Base-by-base conservation (phyloP, 164 flowering plant genomes). In the Vitis rupestris region DNA sequence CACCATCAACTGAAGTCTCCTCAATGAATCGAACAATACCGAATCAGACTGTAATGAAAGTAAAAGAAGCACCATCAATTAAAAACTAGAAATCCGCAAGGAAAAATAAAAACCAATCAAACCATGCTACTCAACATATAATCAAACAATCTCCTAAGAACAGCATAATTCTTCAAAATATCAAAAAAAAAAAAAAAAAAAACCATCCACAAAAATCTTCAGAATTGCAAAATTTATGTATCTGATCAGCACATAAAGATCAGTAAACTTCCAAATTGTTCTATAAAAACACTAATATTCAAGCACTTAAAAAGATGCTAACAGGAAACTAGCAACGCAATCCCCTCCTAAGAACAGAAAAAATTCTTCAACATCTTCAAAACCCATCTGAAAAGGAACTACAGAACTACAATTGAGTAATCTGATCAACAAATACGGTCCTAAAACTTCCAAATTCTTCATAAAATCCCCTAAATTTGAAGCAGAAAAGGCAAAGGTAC, bases 1-100 rank as follows among this genome's bases (percentile, higher is more conserved):
- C 68, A 59, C 78, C 99, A 91, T 87, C 81, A 91, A 73, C 61
- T 93, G 87, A 66, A 95, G 94, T 85, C 80, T 86, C 85, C 93
- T 84, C 83, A 95, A 75, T 0, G 87, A 90, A 4, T 95, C 98
- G 55, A 72, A 80, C 74, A 95, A 62, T 44, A 81, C 76, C 3
- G 82, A 76, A 50, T 85, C 88, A 71, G 92, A 77, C 99, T 95
- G 97, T 29, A 63, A 72, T 3, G 17, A 54, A 13, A 66, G 59
- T 9, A 50, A 62, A 31, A 68, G n/a, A 44, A 59, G 64, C 16
- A 59, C 63, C 73, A 56, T 12, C 64, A 66, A 69, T 56, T 74
- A 71, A 66, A 60, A 1, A 8, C 63, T 13, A 62, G 23, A 50
- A 50, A 59, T 37, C 48, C 37, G 8, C 23, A 50, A 58, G 6